Conservation (phyloP, 352 stramenopile genomes). For the Phytophthora brassicae region DNA sequence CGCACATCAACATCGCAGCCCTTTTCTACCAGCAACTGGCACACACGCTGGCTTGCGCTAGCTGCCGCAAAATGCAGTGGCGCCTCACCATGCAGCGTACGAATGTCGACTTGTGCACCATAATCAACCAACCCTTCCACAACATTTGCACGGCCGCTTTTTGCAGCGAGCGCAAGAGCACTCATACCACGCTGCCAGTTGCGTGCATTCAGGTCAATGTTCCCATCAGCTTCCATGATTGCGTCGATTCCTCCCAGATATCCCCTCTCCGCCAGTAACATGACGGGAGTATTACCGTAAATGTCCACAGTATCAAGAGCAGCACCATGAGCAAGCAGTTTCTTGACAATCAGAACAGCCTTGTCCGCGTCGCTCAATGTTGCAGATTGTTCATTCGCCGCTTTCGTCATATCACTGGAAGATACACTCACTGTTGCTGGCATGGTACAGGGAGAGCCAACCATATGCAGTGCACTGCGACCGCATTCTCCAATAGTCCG, state of each 20-base stretch:
- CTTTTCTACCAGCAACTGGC: conserved; percentile 69
- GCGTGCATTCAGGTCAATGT: conserved; percentile 71
- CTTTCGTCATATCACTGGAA: conserved; percentile 25
- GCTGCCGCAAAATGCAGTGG: conserved; percentile 81
- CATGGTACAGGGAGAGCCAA: conserved; percentile 66
- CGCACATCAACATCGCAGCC: conserved; percentile 69
- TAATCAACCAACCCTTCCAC: conserved; percentile 87
- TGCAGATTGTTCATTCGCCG: conserved; percentile 19
- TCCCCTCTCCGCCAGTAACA: conserved; percentile 76
- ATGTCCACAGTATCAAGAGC: conserved; percentile 70
- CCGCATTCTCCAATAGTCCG: conserved; percentile 70
- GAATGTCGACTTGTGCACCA: conserved; percentile 64
- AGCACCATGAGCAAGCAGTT: conserved; percentile 74
- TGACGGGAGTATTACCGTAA: conserved; percentile 81
- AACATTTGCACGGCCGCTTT: conserved; percentile 61
- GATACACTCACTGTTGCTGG: conserved; percentile 44
- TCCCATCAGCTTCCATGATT: conserved; percentile 67
- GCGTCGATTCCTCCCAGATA: conserved; percentile 73
- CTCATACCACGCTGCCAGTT: conserved; percentile 85
- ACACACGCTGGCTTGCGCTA: conserved; percentile 60
- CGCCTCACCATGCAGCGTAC: conserved; percentile 68
- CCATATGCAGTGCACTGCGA: conserved; percentile 77
- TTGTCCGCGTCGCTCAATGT: conserved; percentile 54
- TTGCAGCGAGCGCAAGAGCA: conserved; percentile 70
- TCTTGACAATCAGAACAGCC: conserved; percentile 80